phyloP scores from a whole-genome alignment of 768 basidiomycete species.

The Crucibulum laeve region DNA sequence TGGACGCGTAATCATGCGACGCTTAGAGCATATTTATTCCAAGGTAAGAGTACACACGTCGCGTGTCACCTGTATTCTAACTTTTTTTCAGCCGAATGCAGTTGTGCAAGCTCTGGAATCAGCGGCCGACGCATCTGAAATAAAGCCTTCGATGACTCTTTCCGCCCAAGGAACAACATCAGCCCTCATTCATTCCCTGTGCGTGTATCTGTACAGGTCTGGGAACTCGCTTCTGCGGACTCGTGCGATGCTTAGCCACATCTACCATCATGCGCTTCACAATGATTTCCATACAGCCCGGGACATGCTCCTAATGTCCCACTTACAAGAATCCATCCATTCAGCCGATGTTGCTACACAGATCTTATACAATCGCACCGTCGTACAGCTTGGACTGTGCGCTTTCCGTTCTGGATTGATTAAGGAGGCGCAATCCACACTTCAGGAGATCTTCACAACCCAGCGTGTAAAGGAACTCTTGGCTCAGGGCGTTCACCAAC shows the following conservation, averaged over 20 bases:
- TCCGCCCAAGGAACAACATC: conserved; percentile 53
- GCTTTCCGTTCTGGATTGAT: conserved; percentile 96
- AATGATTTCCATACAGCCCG: conserved; percentile 96
- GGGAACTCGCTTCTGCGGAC: conserved; percentile 91
- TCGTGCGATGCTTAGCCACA: conserved; percentile 95
- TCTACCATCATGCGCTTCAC: conserved; percentile 95
- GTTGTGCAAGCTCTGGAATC: conserved; percentile 89
- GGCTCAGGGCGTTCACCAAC: conserved; percentile 93
- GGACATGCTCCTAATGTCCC: conserved; percentile 98
- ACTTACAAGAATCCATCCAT: conserved; percentile 94
- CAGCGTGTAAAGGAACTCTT: conserved; percentile 96
- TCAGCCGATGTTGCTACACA: conserved; percentile 96
- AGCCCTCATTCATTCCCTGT: conserved; percentile 81
- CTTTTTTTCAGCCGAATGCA: conserved; percentile 69
- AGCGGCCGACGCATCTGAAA: conserved; percentile 50
- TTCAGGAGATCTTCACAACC: conserved; percentile 94
- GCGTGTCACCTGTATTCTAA: conserved; percentile 7
- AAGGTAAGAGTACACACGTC: conserved; percentile 52
- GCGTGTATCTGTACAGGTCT: conserved; percentile 89
- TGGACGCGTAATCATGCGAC: conserved; percentile 87
- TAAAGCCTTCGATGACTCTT: conserved; percentile 62
- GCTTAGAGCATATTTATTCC: conserved; percentile 96
- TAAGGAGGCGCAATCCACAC: conserved; percentile 86
- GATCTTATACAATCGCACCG: conserved; percentile 95
- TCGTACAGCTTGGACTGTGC: conserved; percentile 95